Evolutionary conservation across 108 stramenopile genomes (phyloP).

Genomic region (Cyclostephanos tholiformis): DNA sequence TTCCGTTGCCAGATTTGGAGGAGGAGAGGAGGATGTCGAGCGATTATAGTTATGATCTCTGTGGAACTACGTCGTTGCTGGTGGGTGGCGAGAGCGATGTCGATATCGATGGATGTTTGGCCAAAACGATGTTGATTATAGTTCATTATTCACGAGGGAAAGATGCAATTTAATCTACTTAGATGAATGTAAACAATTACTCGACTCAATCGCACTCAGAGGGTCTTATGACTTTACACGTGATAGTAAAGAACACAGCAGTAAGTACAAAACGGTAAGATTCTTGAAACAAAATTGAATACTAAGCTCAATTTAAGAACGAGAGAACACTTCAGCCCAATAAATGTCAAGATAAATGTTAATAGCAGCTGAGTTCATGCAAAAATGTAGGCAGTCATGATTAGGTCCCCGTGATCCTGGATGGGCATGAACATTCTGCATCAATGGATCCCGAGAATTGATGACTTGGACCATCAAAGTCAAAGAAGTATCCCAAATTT

Average conservation of each 20-base stretch:
- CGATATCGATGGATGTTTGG: slow-evolving; percentile 34
- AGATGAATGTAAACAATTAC: too few species aligned
- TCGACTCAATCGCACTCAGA: too few species aligned
- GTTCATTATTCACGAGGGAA: slow-evolving; percentile 16
- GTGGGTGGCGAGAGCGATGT: slow-evolving; percentile 20
- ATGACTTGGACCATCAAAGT: slow-evolving; percentile 15
- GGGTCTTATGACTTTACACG: too few species aligned
- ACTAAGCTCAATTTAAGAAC: too few species aligned
- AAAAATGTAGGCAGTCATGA: slow-evolving; percentile 27
- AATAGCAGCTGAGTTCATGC: slow-evolving; percentile 32
- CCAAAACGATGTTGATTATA: slow-evolving; percentile 36
- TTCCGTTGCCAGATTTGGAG: not conserved
- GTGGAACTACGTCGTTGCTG: not conserved
- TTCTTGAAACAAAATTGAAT: too few species aligned
- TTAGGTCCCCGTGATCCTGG: not conserved
- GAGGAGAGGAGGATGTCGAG: slow-evolving; percentile 15
- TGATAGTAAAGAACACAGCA: too few species aligned
- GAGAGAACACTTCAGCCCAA: slow-evolving; percentile 26
- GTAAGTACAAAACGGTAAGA: too few species aligned
- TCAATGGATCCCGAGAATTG: slow-evolving; percentile 20
- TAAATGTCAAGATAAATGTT: slow-evolving; percentile 35
- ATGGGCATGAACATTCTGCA: slow-evolving; percentile 37
- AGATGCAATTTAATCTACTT: too few species aligned
- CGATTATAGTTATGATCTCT: not conserved
- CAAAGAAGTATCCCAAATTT: not conserved